phyloP scores from a whole-genome alignment of 208 protist species.

The Phytomonas sp. region DNA sequence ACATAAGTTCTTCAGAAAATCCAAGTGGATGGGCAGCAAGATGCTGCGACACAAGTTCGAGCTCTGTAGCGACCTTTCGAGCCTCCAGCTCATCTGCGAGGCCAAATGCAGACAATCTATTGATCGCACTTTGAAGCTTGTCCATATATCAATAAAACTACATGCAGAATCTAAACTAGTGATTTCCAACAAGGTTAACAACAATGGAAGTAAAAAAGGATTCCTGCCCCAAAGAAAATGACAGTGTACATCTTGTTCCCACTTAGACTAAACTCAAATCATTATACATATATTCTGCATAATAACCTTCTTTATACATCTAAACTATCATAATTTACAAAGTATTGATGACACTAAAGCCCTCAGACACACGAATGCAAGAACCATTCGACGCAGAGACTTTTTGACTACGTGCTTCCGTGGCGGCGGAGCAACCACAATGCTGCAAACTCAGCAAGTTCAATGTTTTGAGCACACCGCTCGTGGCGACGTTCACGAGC shows the following conservation, averaged over 20 bases:
- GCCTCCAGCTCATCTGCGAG: conserved; percentile 5
- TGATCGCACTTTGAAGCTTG: conserved; percentile 14
- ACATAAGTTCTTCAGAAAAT: conserved; percentile 43
- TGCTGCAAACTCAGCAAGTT: conserved; percentile 59
- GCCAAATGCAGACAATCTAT: conserved; percentile 34
- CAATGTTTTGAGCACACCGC: conserved; percentile 36
- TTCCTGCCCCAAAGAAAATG: not conserved
- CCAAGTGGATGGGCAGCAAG: conserved; percentile 21
- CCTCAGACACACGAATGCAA: not conserved
- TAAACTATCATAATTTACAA: not conserved
- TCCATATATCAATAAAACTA: not conserved
- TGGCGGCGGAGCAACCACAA: conserved; percentile 38
- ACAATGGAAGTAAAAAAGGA: not conserved
- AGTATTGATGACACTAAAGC: not conserved
- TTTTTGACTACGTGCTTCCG: not conserved
- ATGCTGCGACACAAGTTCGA: conserved; percentile 24
- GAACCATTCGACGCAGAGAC: not conserved
- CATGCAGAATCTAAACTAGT: not conserved
- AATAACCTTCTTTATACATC: not conserved
- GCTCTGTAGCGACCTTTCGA: conserved; percentile 17
- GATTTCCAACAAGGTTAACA: not conserved
- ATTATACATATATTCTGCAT: not conserved
- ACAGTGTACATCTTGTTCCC: not conserved
- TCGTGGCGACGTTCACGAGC: conserved; percentile 40
- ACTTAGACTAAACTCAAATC: not conserved